phyloP scores from a whole-genome alignment of 2,329 filamentous ascomycete genomes.

The Sarocladium brachiariae region DNA sequence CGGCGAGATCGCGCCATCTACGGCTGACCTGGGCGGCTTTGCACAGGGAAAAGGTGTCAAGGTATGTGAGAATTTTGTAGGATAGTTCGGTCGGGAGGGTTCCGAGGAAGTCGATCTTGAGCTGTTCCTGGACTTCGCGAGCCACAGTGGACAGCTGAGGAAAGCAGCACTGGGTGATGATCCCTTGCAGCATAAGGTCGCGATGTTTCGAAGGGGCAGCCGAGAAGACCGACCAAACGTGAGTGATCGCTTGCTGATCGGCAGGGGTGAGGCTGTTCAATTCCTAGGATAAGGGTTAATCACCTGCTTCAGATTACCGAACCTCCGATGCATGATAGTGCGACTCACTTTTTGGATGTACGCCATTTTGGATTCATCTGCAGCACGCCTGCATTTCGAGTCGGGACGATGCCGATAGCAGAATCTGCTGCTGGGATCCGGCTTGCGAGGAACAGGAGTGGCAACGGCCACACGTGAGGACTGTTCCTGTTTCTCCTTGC shows the following conservation, averaged over 20 bases:
- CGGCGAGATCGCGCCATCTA: constrained; percentile 82
- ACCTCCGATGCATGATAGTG: not conserved
- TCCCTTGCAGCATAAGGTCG: constrained; percentile 92
- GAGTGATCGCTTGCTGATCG: constrained; percentile 92
- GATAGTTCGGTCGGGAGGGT: constrained; percentile 85
- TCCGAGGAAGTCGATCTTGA: constrained; percentile 93
- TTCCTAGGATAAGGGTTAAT: constrained; percentile 44
- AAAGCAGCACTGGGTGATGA: constrained; percentile 95
- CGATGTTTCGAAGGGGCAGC: constrained; percentile 90
- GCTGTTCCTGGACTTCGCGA: constrained; percentile 82
- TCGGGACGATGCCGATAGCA: constrained; percentile 95
- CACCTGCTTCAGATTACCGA: not conserved
- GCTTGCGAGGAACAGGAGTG: constrained; percentile 21
- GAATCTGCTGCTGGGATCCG: constrained; percentile 74
- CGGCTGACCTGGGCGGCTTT: constrained; percentile 92
- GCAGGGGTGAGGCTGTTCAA: constrained; percentile 72
- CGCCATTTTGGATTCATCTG: constrained; percentile 94
- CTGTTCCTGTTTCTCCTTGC: constrained; percentile 40
- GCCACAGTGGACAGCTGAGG: constrained; percentile 92
- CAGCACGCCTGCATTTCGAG: constrained; percentile 84
- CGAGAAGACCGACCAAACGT: constrained; percentile 97
- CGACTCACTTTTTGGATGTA: constrained; percentile 73
- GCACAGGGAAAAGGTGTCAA: constrained; percentile 91
- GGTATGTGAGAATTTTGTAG: constrained; percentile 85
- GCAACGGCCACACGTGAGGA: constrained; percentile 10